phyloP scores from a whole-genome alignment of 75 land plant species.

The Azolla pinnata region DNA sequence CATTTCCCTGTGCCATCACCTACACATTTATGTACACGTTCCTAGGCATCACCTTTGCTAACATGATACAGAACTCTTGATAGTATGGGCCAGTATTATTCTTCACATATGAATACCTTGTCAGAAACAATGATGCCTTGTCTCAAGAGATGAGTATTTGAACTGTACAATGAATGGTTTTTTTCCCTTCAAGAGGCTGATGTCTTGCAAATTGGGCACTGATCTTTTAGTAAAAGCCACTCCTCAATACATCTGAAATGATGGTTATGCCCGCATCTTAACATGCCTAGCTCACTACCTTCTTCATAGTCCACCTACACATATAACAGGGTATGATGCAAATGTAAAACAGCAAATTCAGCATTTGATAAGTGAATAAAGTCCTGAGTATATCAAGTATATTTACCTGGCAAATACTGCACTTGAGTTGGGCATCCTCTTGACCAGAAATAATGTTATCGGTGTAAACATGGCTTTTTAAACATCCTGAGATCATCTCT shows the following conservation, averaged over 20 bases:
- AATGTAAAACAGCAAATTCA: not conserved
- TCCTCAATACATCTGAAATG: constrained; percentile 47
- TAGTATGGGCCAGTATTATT: too few species aligned
- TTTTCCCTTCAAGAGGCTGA: too few species aligned
- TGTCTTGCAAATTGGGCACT: constrained; percentile 63
- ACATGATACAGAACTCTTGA: too few species aligned
- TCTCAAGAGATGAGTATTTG: too few species aligned
- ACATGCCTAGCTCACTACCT: constrained; percentile 30
- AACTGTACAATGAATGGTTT: too few species aligned
- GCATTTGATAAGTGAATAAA: too few species aligned
- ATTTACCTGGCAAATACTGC: constrained; percentile 76
- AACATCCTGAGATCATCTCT: constrained; percentile 41
- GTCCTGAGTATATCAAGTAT: too few species aligned
- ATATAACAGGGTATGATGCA: not conserved
- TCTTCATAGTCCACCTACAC: constrained; percentile 50
- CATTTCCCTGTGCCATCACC: too few species aligned
- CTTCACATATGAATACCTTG: too few species aligned
- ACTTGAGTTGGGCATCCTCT: constrained; percentile 43
- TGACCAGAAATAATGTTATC: constrained; percentile 9
- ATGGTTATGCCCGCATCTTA: constrained; percentile 52
- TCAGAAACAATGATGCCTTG: too few species aligned
- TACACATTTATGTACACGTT: too few species aligned
- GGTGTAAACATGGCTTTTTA: constrained; percentile 20
- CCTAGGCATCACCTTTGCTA: too few species aligned
- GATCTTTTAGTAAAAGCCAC: constrained; percentile 52